phyloP scores from a whole-genome alignment of 1,284 basidiomycete genomes.

The Earliella scabrosa region DNA sequence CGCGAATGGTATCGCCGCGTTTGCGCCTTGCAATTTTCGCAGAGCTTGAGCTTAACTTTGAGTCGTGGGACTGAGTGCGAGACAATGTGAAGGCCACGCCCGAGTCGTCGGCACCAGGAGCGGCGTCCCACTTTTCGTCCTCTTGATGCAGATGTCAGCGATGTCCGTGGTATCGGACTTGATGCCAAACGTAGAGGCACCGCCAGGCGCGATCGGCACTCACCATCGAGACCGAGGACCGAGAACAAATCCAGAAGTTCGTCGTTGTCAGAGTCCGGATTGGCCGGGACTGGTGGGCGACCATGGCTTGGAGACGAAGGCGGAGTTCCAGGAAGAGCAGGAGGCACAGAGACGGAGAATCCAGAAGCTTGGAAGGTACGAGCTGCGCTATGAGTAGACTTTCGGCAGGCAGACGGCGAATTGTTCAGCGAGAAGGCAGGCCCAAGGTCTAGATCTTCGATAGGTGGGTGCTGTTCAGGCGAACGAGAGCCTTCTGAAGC shows the following conservation, averaged over 20 bases:
- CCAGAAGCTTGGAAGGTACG: too few species aligned
- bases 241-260: slow-evolving; percentile 38
- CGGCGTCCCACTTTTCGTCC: slow-evolving; percentile 21
- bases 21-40: slow-evolving; percentile 36
- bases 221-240: slow-evolving; percentile 36
- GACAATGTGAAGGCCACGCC: slow-evolving; percentile 15
- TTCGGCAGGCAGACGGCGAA: slow-evolving; percentile 1
- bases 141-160: slow-evolving; percentile 9
- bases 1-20: slow-evolving; percentile 52
- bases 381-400: slow-evolving; percentile 23
- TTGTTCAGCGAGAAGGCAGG: slow-evolving; percentile 18
- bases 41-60: not conserved
- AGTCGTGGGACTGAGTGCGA: slow-evolving; percentile 1
- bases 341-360: slow-evolving; percentile 1
- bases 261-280: slow-evolving; percentile 25
- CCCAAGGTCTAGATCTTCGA: slow-evolving; percentile 9
- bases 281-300: not conserved
- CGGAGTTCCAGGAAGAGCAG: not conserved
- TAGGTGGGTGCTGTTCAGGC: slow-evolving; percentile 2
- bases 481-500: slow-evolving; percentile 18
- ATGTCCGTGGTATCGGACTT: not conserved
- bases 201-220: slow-evolving; percentile 9
- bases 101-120: slow-evolving; percentile 14
- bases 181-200: too few species aligned
- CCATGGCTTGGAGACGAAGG: slow-evolving; percentile 5